Evolutionary conservation across 805 yeast species (phyloP), one percentile per base, ranked within the genome.

Genomic region (Barnettozyma sucrosica): DNA sequence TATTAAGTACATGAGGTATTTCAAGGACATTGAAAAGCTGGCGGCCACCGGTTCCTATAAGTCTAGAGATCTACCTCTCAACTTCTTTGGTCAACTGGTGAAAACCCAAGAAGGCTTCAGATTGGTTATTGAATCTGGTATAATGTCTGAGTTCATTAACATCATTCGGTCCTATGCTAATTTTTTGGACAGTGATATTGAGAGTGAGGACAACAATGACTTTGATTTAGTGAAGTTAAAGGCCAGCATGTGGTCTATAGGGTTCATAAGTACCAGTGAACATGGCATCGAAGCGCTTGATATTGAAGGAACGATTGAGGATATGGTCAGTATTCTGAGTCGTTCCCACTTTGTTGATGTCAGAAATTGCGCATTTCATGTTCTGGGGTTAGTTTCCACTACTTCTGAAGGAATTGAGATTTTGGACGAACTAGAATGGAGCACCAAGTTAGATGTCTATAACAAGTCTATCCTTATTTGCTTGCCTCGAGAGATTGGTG

Each of bases 171-270:
- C 52, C 20, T 69, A 68, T 54, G 56, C 65, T 0, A 52, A 58
- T 18, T 52, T 52, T 8, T 43, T 63, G 5, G 58, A 55, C 11
- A 58, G 55, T 36, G 23, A 56, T 52, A 7, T 48, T 45, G 10
- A 34, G 2, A 28, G 3, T 9, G 25, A n/a, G 8, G 33, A 60
- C 7, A 72, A 67, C 7, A 72, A 66, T 19, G 67, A 67, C 5
- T 70, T 71, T 7, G 65, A 66, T 18, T 50, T 70, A 18, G 30
- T 68, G 8, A 74, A 73, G 51, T 63, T 92, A 23, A 88, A 87
- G 59, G 86, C 90, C 10, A 78, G 84, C 30, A 57, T 92, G 32
- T 92, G 97, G 97, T 82, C 95, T 2, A 71, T 88, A 30, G 97
- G 97, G 0, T 81, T 83, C 56, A 80, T 90, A 26, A 90, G 90